phyloP scores from a whole-genome alignment of 306 rosid species.

The Sicyos edulis region DNA sequence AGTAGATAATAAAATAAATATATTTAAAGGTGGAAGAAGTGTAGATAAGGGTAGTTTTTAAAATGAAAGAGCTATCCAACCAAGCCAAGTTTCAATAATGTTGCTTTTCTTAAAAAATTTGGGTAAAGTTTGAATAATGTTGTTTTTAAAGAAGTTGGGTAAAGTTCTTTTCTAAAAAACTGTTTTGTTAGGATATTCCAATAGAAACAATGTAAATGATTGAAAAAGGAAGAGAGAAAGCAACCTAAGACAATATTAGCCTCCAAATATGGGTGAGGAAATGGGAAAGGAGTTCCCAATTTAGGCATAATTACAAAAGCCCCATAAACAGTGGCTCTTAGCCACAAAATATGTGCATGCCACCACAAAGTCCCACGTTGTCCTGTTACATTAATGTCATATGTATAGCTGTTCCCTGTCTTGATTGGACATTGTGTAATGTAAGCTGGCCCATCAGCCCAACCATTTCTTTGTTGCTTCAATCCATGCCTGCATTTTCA shows the following conservation, averaged over 20 bases:
- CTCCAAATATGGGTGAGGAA: conserved; percentile 33
- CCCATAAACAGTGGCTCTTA: conserved; percentile 32
- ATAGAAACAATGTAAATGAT: too few relatives aligned
- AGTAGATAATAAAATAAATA: too few relatives aligned
- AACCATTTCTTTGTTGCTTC: conserved; percentile 31
- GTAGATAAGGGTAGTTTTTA: too few relatives aligned
- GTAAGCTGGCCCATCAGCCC: conserved; percentile 40
- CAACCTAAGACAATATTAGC: conserved; percentile 26
- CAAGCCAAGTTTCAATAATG: too few relatives aligned
- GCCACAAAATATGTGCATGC: conserved; percentile 40
- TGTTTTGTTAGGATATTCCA: too few relatives aligned
- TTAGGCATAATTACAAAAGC: conserved; percentile 32
- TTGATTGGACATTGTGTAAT: conserved; percentile 33
- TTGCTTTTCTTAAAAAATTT: too few relatives aligned
- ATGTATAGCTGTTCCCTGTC: conserved; percentile 29
- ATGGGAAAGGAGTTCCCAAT: conserved; percentile 26
- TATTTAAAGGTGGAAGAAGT: too few relatives aligned
- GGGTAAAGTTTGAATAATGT: too few relatives aligned
- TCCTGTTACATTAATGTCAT: conserved; percentile 27
- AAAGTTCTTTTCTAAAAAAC: too few relatives aligned
- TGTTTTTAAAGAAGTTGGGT: too few relatives aligned
- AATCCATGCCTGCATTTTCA: conserved; percentile 29
- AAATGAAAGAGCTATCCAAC: too few relatives aligned
- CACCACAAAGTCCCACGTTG: conserved; percentile 36
- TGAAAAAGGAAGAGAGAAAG: not conserved